Conservation (phyloP, 2,329 filamentous ascomycete genomes). For the Xenoacremonium recifei region DNA sequence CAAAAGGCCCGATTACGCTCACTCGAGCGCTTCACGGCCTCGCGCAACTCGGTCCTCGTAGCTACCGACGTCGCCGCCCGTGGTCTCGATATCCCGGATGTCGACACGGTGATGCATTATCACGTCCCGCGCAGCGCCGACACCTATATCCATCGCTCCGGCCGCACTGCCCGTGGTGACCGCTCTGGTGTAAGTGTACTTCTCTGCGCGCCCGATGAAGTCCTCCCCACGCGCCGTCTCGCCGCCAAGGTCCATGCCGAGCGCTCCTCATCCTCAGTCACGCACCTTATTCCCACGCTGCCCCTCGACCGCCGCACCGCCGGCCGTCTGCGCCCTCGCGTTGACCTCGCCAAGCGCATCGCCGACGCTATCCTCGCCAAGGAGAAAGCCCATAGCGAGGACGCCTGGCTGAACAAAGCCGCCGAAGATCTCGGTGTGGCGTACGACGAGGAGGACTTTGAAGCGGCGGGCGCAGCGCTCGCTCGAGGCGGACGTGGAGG, state of each 20-base stretch:
- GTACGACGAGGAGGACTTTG: conserved; percentile 86
- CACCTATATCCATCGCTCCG: conserved; percentile 92
- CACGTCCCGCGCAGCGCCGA: conserved; percentile 90
- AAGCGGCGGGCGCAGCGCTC: conserved; percentile 70
- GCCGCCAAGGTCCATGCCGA: conserved; percentile 82
- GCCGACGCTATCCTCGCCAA: conserved; percentile 82
- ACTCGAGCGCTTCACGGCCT: conserved; percentile 80
- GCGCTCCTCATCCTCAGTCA: conserved; percentile 47
- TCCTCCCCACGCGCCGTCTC: conserved; percentile 76
- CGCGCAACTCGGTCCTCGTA: conserved; percentile 69
- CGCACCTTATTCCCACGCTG: conserved; percentile 74
- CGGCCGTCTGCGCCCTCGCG: conserved; percentile 70
- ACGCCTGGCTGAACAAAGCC: conserved; percentile 78
- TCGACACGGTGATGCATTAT: conserved; percentile 91
- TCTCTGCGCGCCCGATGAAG: conserved; percentile 89
- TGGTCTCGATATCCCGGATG: conserved; percentile 87
- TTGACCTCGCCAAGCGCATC: conserved; percentile 81
- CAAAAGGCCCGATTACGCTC: conserved; percentile 95
- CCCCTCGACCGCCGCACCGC: conserved; percentile 82
- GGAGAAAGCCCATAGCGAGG: conserved; percentile 79
- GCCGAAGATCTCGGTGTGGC: conserved; percentile 94
- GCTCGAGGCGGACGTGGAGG: conserved; percentile 67
- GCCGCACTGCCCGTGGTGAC: conserved; percentile 84
- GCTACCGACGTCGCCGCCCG: conserved; percentile 93
- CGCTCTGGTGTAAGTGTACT: conserved; percentile 78